A percentile compares a stretch with the other conserved stretches of the same genome.
These are phyloP conservation scores for Warburgia ugandensis DNA, from an alignment of 164 flowering plant genomes.

Conservation along the genomic window DNA sequence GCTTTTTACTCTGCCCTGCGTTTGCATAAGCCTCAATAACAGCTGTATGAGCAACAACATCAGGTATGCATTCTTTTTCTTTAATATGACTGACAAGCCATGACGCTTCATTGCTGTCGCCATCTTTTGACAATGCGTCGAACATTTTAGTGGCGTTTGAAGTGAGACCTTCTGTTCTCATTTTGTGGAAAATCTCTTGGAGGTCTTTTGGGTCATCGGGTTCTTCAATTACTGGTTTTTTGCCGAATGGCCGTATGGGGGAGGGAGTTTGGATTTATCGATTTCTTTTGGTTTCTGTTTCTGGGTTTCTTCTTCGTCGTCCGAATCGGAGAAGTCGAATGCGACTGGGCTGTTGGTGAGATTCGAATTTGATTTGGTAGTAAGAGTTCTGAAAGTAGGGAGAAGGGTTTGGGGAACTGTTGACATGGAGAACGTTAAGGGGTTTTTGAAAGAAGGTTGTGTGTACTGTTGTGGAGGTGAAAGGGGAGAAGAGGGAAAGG, in stretches of 20 bases:
- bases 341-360: conserved; percentile 30
- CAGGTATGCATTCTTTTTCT: conserved; percentile 80
- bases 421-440: no score
- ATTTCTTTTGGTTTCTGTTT: conserved; percentile 5
- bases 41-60: conserved; percentile 79
- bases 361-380: conserved; percentile 7
- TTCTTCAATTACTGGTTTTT: conserved; percentile 48
- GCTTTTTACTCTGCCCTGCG: conserved; percentile 68
- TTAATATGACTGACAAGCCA: conserved; percentile 57
- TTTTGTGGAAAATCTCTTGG: conserved; percentile 66
- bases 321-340: conserved; percentile 42
- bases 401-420: not conserved
- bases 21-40: conserved; percentile 74
- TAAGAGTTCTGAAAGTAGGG: conserved; percentile 4
- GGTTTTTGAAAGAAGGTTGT: no score
- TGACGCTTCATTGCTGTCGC: conserved; percentile 80
- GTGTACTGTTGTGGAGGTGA: no score
- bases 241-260: conserved; percentile 85
- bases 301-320: conserved; percentile 10
- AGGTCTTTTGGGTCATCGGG: conserved; percentile 69
- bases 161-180: conserved; percentile 51
- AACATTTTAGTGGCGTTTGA: conserved; percentile 83
- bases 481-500: no score
- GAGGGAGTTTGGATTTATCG: conserved; percentile 49
- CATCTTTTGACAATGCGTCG: conserved; percentile 86